Evolutionary conservation across 371 early-diverging fungal genomes (phyloP).

Genomic region (Haplosporangium sp.): DNA sequence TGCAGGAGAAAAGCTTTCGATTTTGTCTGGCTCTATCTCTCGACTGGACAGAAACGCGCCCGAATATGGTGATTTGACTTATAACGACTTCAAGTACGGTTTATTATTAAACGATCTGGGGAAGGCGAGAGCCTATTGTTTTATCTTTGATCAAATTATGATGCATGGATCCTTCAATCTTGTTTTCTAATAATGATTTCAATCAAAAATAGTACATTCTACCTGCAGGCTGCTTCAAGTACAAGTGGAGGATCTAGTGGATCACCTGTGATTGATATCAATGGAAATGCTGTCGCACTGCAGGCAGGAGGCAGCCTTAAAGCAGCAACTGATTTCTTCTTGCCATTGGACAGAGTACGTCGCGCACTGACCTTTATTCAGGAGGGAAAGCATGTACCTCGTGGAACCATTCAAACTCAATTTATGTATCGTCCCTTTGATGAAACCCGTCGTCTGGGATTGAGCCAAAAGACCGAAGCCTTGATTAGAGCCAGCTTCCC

Average conservation of each 20-base stretch:
- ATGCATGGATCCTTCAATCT: not conserved
- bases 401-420: constrained; percentile 93
- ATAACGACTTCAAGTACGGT: constrained; percentile 73
- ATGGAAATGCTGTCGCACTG: constrained; percentile 93
- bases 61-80: constrained; percentile 74
- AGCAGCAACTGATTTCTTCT: constrained; percentile 94
- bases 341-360: constrained; percentile 87
- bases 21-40: constrained; percentile 89
- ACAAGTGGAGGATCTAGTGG: constrained; percentile 85
- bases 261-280: constrained; percentile 92
- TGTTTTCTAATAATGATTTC: not conserved
- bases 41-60: constrained; percentile 90
- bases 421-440: constrained; percentile 83
- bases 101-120: not conserved
- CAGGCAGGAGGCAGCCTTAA: constrained; percentile 83
- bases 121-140: not conserved
- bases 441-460: constrained; percentile 80
- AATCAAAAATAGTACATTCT: constrained; percentile 67
- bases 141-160: constrained; percentile 6
- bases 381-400: constrained; percentile 74
- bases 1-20: constrained; percentile 93
- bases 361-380: constrained; percentile 83
- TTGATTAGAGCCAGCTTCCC: constrained; percentile 74
- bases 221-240: constrained; percentile 84
- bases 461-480: constrained; percentile 77